These are phyloP conservation scores for Aureobasidium vineae DNA, from an alignment of 2,329 filamentous ascomycete species.

Conservation along the genomic window DNA sequence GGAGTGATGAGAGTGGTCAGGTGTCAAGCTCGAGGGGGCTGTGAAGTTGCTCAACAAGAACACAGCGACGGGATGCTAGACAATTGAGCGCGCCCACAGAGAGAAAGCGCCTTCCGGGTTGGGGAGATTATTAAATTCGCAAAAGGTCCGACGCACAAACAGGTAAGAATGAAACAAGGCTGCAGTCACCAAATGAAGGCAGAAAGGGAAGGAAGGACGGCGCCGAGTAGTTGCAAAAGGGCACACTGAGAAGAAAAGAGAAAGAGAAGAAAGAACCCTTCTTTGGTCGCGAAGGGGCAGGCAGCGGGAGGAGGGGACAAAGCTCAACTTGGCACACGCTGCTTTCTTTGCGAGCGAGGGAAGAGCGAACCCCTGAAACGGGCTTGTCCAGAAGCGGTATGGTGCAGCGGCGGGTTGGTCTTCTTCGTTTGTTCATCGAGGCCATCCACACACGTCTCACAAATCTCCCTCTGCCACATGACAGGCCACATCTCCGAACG, in stretches of 20 bases:
- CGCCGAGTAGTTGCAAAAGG: conserved; percentile 11
- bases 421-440: conserved; percentile 21
- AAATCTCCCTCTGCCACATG: conserved; percentile 15
- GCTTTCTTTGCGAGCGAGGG: not conserved
- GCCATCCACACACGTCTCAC: conserved; percentile 4
- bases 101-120: conserved; percentile 9
- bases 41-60: conserved; percentile 24
- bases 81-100: not conserved
- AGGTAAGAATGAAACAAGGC: conserved; percentile 26
- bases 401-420: not conserved
- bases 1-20: conserved; percentile 17
- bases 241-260: conserved; percentile 21
- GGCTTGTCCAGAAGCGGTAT: no score
- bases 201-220: conserved; percentile 22
- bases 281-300: not conserved
- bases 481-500: not conserved
- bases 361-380: not conserved
- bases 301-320: conserved; percentile 14
- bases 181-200: conserved; percentile 25
- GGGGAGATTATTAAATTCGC: conserved; percentile 19
- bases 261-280: conserved; percentile 18
- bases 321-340: conserved; percentile 12
- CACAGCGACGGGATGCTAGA: conserved; percentile 11
- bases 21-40: conserved; percentile 19
- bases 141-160: conserved; percentile 11